Evolutionary conservation across 2,329 filamentous ascomycete species (phyloP), one percentile per base, ranked within the genome.

Genomic region (Trichoderma guizhouense): DNA sequence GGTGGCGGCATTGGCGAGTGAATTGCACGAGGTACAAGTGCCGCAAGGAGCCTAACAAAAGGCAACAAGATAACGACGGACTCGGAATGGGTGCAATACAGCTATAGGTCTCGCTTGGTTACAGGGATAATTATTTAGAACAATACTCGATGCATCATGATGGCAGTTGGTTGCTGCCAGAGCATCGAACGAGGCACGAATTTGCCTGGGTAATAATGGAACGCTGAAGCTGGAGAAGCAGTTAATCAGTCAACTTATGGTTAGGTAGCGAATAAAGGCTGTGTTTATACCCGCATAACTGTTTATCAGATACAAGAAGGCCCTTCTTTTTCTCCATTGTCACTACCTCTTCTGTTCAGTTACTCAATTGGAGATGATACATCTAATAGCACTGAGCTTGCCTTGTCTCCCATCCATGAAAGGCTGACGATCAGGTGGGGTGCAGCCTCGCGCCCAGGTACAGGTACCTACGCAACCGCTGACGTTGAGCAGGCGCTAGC

Each of bases 401-500:
- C 34, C 30, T 34, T 12, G 1, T 34, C 36, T 24, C 18, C 21
- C 57, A 43, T 18, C 15, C 39, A 2, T 43, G 15, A 1, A 15
- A 62, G 57, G 66, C 66, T 69, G 36, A 61, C 26, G 57, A 5
- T 24, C 28, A 58, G 34, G 70, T 69, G 70, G 70, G 64, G 64
- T 39, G 63, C 58, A 66, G 57, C 55, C 47, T 63, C 47, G 51
- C 34, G 43, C 43, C 43, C 18, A 32, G 61, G 70, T 55, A 51
- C 63, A 72, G 70, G 34, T 68, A 72, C 64, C 64, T 53, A 43
- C 39, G 15, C 70, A 55, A 67, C 62, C 62, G 63, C 69, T 67
- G 69, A 71, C 69, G 63, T 71, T 71, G 63, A 70, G 43, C 57
- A 69, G 39, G 39, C 57, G 28, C 66, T 36, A 69, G 66, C 57